These are phyloP conservation scores for Aegilops speltoides DNA, from an alignment of 176 grass and related monocot genomes.

Conservation along the genomic window DNA sequence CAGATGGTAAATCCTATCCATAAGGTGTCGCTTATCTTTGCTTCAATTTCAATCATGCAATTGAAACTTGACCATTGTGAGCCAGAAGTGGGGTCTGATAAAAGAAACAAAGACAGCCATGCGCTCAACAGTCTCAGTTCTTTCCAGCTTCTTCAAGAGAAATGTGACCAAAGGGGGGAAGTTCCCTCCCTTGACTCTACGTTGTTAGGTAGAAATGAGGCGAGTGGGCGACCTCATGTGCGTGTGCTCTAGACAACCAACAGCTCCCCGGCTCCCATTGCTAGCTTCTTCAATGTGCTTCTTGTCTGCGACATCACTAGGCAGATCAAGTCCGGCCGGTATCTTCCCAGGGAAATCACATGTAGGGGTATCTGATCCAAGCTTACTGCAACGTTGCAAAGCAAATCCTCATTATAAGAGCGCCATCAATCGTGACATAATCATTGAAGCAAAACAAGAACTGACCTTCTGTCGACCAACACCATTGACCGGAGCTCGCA, in stretches of 20 bases:
- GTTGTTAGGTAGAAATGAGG: too few relatives aligned
- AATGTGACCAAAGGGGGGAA: too few relatives aligned
- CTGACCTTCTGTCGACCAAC: slow-evolving; percentile 78
- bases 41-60: background rate
- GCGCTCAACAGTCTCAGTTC: slow-evolving; percentile 11
- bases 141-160: background rate
- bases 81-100: too few relatives aligned
- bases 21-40: background rate
- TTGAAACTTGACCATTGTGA: background rate
- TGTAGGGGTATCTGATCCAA: slow-evolving; percentile 34
- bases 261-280: background rate
- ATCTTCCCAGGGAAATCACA: slow-evolving; percentile 67
- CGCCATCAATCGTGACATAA: accelerated
- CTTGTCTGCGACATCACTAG: slow-evolving; percentile 42
- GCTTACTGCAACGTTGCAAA: slow-evolving; percentile 46
- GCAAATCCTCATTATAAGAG: background rate
- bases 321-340: slow-evolving; percentile 46
- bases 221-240: too few relatives aligned
- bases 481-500: slow-evolving; percentile 89
- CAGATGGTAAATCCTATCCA: background rate
- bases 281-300: slow-evolving; percentile 17
- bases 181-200: too few relatives aligned
- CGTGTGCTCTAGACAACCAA: too few relatives aligned
- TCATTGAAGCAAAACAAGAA: background rate
- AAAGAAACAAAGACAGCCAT: too few relatives aligned